Evolutionary conservation across 371 early-diverging fungal species (phyloP).

Genomic region (Rhizopus sp.): DNA sequence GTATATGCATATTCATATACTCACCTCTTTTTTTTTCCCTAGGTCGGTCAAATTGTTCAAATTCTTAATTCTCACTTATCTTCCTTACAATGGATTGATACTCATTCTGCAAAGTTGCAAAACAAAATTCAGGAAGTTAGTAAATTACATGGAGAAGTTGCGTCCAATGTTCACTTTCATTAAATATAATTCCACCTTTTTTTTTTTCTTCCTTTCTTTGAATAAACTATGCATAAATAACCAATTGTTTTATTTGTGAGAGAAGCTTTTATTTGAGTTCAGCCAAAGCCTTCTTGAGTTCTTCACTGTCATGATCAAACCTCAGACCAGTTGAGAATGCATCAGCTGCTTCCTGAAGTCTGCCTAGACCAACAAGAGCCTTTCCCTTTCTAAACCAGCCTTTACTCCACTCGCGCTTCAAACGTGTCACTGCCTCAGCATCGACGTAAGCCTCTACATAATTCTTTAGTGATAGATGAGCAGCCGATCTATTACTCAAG

Average conservation of each 20-base stretch:
- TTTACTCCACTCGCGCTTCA: constrained; percentile 79
- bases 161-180: constrained; percentile 10
- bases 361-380: constrained; percentile 67
- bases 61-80: constrained; percentile 89
- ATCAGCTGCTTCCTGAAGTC: constrained; percentile 67
- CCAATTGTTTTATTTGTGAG: not conserved
- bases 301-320: constrained; percentile 71
- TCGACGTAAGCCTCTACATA: constrained; percentile 76
- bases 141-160: constrained; percentile 49
- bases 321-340: constrained; percentile 69
- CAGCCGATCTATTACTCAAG: constrained; percentile 74
- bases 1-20: not conserved
- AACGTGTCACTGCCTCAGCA: constrained; percentile 72
- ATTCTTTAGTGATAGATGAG: constrained; percentile 66
- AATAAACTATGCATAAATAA: not conserved
- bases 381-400: constrained; percentile 82
- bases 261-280: constrained; percentile 9
- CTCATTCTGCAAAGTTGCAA: constrained; percentile 45
- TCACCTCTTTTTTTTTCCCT: constrained; percentile 13
- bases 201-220: not conserved
- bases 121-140: constrained; percentile 54
- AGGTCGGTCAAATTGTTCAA: constrained; percentile 81
- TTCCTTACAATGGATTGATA: constrained; percentile 91
- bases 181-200: not conserved
- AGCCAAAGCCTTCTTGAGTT: constrained; percentile 48